Evolutionary conservation across 805 yeast genomes (phyloP).

Genomic region (Starmerella tilneyi): DNA sequence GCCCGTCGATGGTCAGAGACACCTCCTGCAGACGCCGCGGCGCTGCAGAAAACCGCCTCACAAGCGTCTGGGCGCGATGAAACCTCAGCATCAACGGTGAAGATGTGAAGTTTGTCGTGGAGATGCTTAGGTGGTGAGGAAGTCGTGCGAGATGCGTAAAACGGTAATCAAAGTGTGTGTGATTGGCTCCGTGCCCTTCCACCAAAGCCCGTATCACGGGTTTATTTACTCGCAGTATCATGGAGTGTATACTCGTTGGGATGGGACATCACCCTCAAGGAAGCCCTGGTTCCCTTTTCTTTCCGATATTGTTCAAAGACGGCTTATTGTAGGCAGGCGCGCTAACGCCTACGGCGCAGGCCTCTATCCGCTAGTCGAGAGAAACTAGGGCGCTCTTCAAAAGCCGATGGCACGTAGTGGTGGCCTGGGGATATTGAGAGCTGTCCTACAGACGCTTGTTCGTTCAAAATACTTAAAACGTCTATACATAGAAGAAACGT

Average conservation of each 20-base stretch:
- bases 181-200: conserved; percentile 8
- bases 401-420: not conserved
- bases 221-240: too few relatives aligned
- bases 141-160: not conserved
- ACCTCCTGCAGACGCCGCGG: conserved; percentile 43
- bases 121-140: conserved; percentile 4
- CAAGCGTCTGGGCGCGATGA: conserved; percentile 11
- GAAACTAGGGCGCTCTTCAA: conserved; percentile 3
- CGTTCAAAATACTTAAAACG: too few relatives aligned
- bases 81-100: conserved; percentile 16
- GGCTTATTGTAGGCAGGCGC: conserved; percentile 25
- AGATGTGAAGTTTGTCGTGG: not conserved
- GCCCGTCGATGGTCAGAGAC: conserved; percentile 52
- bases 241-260: too few relatives aligned
- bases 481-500: too few relatives aligned
- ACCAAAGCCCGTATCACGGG: not conserved
- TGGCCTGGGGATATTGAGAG: conserved; percentile 3
- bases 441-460: conserved; percentile 1
- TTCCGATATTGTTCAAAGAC: conserved; percentile 23
- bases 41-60: conserved; percentile 32
- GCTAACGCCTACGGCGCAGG: conserved; percentile 17
- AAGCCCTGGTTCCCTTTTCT: not conserved
- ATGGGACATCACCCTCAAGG: not conserved
- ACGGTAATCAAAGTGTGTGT: conserved; percentile 4
- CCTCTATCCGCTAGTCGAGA: conserved; percentile 27